Percentiles rank a stretch among this genome's conserved stretches.
Conservation (phyloP, 208 protist genomes). For the Acanthamoeba royreba region DNA sequence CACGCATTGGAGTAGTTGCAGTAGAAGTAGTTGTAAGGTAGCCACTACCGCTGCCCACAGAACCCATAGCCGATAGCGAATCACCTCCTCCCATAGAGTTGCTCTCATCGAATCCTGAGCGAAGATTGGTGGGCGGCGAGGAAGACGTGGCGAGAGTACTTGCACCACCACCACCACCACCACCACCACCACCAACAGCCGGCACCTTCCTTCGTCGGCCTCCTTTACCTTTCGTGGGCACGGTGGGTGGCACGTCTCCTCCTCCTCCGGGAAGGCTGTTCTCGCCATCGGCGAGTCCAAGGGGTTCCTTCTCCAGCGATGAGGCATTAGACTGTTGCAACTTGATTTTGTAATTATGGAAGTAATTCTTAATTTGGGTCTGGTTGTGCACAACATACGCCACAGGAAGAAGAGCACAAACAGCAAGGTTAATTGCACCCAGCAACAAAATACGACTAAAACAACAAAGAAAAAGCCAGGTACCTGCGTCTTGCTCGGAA, state of each 20-base stretch:
- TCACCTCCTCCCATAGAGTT: not conserved
- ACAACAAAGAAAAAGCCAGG: not conserved
- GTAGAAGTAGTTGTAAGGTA: not conserved
- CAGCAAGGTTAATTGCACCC: too few species aligned
- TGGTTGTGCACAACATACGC: not conserved
- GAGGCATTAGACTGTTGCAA: constrained; percentile 37
- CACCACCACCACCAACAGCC: not conserved
- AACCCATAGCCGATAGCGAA: not conserved
- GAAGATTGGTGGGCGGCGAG: not conserved
- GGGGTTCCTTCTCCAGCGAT: constrained; percentile 25
- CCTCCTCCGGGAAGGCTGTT: not conserved
- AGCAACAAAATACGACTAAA: too few species aligned
- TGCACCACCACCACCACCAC: not conserved
- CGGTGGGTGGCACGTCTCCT: not conserved
- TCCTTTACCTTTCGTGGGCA: not conserved
- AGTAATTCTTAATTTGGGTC: constrained; percentile 49
- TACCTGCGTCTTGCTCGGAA: constrained; percentile 36
- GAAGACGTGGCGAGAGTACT: not conserved
- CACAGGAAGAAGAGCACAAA: too few species aligned
- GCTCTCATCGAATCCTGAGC: not conserved
- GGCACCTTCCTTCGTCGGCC: not conserved
- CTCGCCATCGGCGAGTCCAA: not conserved
- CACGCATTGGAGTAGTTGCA: not conserved
- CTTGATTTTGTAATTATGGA: constrained; percentile 57
- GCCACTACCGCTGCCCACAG: too few species aligned